Evolutionary conservation across 116 monocot species (phyloP), one percentile per base, ranked within the genome.

Genomic region (Iris pallida): DNA sequence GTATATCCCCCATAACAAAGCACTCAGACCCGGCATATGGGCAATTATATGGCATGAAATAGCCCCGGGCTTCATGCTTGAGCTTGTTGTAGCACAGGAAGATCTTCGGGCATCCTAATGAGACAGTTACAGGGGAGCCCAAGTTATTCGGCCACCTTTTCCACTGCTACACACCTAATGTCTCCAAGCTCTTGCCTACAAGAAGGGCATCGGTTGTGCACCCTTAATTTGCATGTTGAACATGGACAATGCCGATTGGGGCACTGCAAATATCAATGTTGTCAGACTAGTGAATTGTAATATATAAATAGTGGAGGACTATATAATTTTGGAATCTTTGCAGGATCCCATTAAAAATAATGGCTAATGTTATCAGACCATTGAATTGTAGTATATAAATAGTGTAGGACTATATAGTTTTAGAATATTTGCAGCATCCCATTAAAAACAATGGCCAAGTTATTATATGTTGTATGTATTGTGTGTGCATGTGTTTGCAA

Each of bases 151-250:
- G 81, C 81, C 63, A 81, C 72, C 68, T 81, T 81, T 58, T 81
- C 81, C 42, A 81, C 64, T 68, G 81, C 81, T 58, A 81, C 62
- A 45, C 81, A 81, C 62, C 81, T 76, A 52, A 81, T 81, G 53
- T 72, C 58, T 8, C 81, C 81, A 44, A 81, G 76, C 53, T 75
- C 81, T 64, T 76, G 72, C 58, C 81, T 66, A 72, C 81, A 81
- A 46, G 76, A 64, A 51, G 81, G 81, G 16, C 81, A 81, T 40
- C 72, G 76, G 56, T 81, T 81, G 45, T 81, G 76, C 8, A 81
- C 72, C 72, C 66, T 81, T 47, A 13, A 72, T 57, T 68, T 81
- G 63, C 81, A 81, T 15, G 55, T 57, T 49, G 45, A 72, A 44
- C 81, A 81, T 7, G 76, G 57, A 48, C 76, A 72, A 46, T 81